Conservation (phyloP, 345 rosid genomes). For the Streptanthus diversifolius region DNA sequence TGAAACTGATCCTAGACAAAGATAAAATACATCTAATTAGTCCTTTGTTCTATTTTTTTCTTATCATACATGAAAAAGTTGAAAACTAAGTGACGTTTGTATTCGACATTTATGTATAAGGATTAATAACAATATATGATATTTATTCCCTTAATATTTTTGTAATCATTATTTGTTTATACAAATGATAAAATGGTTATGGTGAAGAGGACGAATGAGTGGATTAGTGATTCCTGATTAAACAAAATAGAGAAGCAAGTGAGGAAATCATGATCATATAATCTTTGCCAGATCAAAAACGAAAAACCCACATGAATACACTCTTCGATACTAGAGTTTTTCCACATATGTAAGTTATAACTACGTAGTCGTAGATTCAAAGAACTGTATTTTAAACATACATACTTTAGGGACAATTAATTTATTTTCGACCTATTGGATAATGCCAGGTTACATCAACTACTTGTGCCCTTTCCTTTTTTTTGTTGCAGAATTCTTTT, state of each 20-base stretch:
- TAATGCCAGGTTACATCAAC: conserved; percentile 29
- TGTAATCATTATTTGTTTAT: not conserved
- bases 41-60: not conserved
- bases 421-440: conserved; percentile 19
- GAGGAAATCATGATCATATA: conserved; percentile 31
- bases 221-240: conserved; percentile 16
- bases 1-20: not conserved
- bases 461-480: conserved; percentile 7
- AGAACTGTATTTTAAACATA: not conserved
- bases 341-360: conserved; percentile 3
- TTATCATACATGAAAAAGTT: not conserved
- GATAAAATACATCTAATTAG: not conserved
- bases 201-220: not conserved
- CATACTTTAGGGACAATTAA: conserved; percentile 25
- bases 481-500: not conserved
- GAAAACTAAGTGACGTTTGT: not conserved
- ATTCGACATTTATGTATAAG: not conserved
- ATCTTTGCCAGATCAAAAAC: conserved; percentile 33
- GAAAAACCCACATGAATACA: conserved; percentile 31
- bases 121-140: not conserved
- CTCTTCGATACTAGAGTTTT: not conserved
- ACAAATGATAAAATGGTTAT: not conserved
- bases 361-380: conserved; percentile 30
- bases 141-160: not conserved
- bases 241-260: conserved; percentile 31